A percentile compares a stretch with the other conserved stretches of the same genome.
Conservation (phyloP, 2,329 filamentous ascomycete species). For the Venturia effusa region DNA sequence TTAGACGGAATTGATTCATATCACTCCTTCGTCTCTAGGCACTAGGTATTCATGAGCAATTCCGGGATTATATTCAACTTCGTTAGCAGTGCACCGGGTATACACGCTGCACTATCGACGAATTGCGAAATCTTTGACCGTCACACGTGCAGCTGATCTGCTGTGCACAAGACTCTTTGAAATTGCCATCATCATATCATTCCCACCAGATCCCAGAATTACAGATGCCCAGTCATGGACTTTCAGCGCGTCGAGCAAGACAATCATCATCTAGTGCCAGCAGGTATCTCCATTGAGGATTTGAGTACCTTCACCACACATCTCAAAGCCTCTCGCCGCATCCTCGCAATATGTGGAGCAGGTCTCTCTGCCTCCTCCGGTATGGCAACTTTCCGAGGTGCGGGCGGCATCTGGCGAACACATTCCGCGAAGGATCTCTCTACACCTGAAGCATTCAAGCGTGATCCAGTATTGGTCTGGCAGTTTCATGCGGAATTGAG, state of each 20-base stretch:
- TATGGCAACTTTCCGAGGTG: background rate
- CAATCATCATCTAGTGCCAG: background rate
- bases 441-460: background rate
- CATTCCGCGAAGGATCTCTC: background rate
- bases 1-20: too few relatives aligned
- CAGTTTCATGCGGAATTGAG: background rate
- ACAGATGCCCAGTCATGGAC: background rate
- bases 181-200: too few relatives aligned
- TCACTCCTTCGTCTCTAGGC: too few relatives aligned
- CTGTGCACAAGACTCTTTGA: too few relatives aligned
- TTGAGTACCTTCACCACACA: background rate
- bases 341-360: background rate
- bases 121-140: too few relatives aligned
- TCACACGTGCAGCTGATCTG: too few relatives aligned
- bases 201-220: background rate
- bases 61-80: too few relatives aligned
- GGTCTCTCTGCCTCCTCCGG: background rate
- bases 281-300: background rate
- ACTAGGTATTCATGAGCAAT: too few relatives aligned
- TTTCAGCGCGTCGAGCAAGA: background rate
- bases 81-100: too few relatives aligned
- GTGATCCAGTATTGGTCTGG: background rate
- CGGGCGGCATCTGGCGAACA: background rate
- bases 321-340: background rate
- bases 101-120: too few relatives aligned